Evolutionary conservation across 2,329 filamentous ascomycete species (phyloP), one percentile per base, ranked within the genome.

Genomic region (Xylaria sp.): DNA sequence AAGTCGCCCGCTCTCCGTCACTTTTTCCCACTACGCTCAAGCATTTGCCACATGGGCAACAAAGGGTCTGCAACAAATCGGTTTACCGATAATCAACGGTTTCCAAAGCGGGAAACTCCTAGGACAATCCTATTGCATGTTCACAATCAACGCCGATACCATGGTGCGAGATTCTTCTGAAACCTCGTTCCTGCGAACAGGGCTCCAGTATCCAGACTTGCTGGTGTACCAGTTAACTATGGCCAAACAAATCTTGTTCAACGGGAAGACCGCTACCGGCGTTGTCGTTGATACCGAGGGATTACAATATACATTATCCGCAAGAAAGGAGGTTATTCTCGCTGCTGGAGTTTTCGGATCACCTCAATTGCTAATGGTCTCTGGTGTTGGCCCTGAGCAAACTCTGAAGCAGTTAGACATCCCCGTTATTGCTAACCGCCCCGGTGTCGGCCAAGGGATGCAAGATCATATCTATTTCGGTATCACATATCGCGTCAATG

Each of bases 261-360:
- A 60, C 9, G 14, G 2, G 1, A 27, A 61, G 36, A 48, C 11
- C 1, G 63, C 63, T 12, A 61, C 39, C 2, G 63, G 57, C 1
- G 50, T 65, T 6, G 1, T n/a, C 2, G 57, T 65, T 2, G 21
- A 61, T 9, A 61, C 57, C 0, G 21, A 30, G 1, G 50, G 51
- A 4, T 14, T 27, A 6, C 9, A 47, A 12, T 61, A 61, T 14
- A 55, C 27, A 1, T 12, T 65, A 0, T 39, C 36, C 1, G 63
- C 63, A 76, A 78, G 5, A 9, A 63, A 63, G n/a, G 64, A 67
- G 19, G 64, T 67, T 11, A 62, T 67, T 14, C 1, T 67, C 2
- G 32, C 64, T 1, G 64, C 58, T 1, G 64, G 64, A 3, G 58
- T 42, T 1, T 45, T 67, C 12, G 12, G 17, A 1, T 47, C 45